Evolutionary conservation across 768 basidiomycete species (phyloP).

Genomic region (Lepiota brunneoincarnata): DNA sequence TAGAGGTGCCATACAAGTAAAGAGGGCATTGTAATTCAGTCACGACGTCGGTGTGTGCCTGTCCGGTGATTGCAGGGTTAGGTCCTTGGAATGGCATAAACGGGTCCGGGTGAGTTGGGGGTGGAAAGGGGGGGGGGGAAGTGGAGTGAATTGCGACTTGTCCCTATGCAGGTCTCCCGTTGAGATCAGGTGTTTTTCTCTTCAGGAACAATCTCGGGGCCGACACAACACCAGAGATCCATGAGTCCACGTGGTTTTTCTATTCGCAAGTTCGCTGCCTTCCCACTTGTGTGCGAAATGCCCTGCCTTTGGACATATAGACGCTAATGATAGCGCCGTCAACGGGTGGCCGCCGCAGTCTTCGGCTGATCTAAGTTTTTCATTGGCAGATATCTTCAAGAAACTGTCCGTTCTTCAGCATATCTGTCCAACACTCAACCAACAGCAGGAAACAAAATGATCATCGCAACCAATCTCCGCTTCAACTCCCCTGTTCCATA

Average conservation of each 20-base stretch:
- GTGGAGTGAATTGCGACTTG: not conserved
- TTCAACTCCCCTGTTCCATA: not conserved
- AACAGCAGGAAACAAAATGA: not conserved
- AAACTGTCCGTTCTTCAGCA: not conserved
- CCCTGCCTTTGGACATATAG: not conserved
- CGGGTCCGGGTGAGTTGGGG: too few species aligned
- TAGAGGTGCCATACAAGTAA: too few species aligned
- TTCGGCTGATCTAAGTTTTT: not conserved
- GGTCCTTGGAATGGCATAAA: too few species aligned
- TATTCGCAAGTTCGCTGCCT: not conserved
- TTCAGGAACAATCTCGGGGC: constrained; percentile 8
- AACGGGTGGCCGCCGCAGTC: not conserved
- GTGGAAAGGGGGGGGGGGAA: too few species aligned
- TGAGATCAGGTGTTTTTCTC: not conserved
- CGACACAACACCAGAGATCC: not conserved
- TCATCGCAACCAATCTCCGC: too few species aligned
- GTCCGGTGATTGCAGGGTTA: too few species aligned
- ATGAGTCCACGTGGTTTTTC: not conserved
- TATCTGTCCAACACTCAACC: not conserved
- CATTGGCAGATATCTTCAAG: not conserved
- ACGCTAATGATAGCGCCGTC: not conserved
- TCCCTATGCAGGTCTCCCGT: not conserved
- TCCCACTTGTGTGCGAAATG: not conserved
- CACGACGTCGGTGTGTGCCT: too few species aligned
- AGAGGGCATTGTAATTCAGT: too few species aligned